Evolutionary conservation across 495 filamentous ascomycete genomes (phyloP).

Genomic region (Podospora conica): DNA sequence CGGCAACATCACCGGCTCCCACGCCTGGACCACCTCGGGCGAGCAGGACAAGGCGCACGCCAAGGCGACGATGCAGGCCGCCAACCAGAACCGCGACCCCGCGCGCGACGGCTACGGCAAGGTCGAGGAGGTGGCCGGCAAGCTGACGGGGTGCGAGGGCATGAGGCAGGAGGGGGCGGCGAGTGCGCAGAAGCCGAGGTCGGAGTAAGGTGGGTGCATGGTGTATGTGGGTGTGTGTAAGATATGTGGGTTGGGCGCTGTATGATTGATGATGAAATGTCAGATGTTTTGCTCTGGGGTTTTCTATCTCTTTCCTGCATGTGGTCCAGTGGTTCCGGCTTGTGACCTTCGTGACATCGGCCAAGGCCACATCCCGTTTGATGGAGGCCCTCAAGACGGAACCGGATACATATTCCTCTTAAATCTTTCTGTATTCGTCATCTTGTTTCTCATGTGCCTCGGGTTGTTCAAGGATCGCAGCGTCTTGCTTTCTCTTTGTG

Average conservation of each 20-base stretch:
- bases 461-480: too few species aligned
- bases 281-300: not conserved
- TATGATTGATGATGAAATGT: not conserved
- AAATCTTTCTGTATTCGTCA: too few species aligned
- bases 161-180: constrained; percentile 41
- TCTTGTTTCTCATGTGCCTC: too few species aligned
- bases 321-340: not conserved
- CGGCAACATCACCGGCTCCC: constrained; percentile 37
- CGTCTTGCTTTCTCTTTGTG: too few species aligned
- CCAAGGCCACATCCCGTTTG: too few species aligned
- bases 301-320: not conserved
- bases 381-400: too few species aligned
- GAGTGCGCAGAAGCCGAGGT: constrained; percentile 24
- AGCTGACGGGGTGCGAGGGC: constrained; percentile 40
- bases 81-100: constrained; percentile 36
- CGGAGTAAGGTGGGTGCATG: not conserved
- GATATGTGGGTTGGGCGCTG: not conserved
- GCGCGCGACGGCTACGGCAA: constrained; percentile 36
- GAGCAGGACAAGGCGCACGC: constrained; percentile 43
- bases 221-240: not conserved
- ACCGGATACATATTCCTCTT: too few species aligned
- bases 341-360: too few species aligned
- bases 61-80: constrained; percentile 36
- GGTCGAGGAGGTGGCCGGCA: constrained; percentile 39
- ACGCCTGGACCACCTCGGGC: constrained; percentile 39